Evolutionary conservation across 2,329 filamentous ascomycete genomes (phyloP), one percentile per base, ranked within the genome.

Genomic region (Aspergillus piperis): DNA sequence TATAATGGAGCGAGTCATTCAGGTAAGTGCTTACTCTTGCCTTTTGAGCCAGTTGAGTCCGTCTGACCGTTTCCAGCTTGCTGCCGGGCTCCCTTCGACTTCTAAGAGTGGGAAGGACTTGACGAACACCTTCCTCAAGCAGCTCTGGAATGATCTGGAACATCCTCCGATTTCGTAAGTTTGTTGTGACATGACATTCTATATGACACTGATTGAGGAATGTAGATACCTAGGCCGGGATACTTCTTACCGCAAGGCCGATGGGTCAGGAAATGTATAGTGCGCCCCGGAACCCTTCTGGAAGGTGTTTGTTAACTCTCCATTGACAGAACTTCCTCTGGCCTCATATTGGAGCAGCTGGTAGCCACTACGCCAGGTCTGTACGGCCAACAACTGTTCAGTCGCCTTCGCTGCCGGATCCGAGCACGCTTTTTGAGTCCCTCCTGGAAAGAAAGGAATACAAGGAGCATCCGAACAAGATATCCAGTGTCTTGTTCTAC

Each of bases 401-500:
- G 58, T 83, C 84, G 1, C 85, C 83, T 17, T 81, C 84, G 27
- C 81, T 86, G 54, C 88, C 88, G 1, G 88, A 90, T 53, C 82
- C 88, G 0, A 85, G 84, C 17, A 77, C 88, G 13, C 77, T 91
- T 3, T 91, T 91, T 61, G 88, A 91, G 72, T 84, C 83, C 21
- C 70, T 90, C 25, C 84, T 91, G 81, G 86, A 84, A 15, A 83
- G 88, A 25, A 82, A 83, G 60, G 75, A 81, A n/a, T 85, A 86
- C 62, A 82, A 85, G 62, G 80, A 86, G 57, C 90, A 91, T 70
- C 87, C 88, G 0, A 88, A 88, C 54, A 84, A 86, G n/a, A 86
- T 92, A 42, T 92, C 89, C 0, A 88, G 87, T 66, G 86, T 91
- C 77, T 78, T 93, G 15, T 91, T 91, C 73, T 91, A 92, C 65